phyloP scores from a whole-genome alignment of 495 filamentous ascomycete species.

The Halenospora varia region DNA sequence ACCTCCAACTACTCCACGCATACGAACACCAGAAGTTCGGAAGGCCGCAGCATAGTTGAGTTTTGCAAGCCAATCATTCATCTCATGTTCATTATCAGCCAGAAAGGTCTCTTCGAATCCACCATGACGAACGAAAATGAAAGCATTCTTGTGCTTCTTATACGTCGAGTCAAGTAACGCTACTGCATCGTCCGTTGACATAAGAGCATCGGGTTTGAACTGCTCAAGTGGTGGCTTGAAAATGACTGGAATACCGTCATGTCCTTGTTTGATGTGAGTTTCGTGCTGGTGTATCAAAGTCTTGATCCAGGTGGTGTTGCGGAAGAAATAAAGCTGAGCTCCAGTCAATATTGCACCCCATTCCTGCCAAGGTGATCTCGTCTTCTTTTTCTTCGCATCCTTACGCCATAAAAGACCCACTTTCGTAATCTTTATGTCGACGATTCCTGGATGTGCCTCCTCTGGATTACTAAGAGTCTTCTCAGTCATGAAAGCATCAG shows the following conservation, averaged over 20 bases:
- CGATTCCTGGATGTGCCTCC: conserved; percentile 86
- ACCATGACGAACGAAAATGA: conserved; percentile 85
- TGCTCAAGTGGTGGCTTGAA: conserved; percentile 86
- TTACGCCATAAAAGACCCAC: conserved; percentile 96
- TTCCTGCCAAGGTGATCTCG: conserved; percentile 94
- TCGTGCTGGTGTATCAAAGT: conserved; percentile 83
- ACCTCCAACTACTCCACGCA: conserved; percentile 79
- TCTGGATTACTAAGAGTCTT: conserved; percentile 78
- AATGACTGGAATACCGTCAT: conserved; percentile 65
- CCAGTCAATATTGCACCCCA: conserved; percentile 96
- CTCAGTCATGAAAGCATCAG: conserved; percentile 90
- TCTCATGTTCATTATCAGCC: conserved; percentile 80
- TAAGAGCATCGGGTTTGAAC: conserved; percentile 88
- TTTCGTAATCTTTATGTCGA: conserved; percentile 96
- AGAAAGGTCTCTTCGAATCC: conserved; percentile 88
- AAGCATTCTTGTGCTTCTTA: conserved; percentile 94
- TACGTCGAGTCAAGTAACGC: conserved; percentile 83
- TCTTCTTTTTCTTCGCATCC: conserved; percentile 89
- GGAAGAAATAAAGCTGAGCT: conserved; percentile 95
- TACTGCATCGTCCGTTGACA: conserved; percentile 90
- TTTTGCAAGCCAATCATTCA: conserved; percentile 97
- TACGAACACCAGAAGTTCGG: conserved; percentile 84
- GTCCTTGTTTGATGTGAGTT: conserved; percentile 63
- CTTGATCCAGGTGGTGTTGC: conserved; percentile 89
- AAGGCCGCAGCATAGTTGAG: conserved; percentile 96